Evolutionary conservation across 129 eudicot genomes (phyloP), one percentile per base, ranked within the genome.

Genomic region (Chrysanthemum lavandulifolium): DNA sequence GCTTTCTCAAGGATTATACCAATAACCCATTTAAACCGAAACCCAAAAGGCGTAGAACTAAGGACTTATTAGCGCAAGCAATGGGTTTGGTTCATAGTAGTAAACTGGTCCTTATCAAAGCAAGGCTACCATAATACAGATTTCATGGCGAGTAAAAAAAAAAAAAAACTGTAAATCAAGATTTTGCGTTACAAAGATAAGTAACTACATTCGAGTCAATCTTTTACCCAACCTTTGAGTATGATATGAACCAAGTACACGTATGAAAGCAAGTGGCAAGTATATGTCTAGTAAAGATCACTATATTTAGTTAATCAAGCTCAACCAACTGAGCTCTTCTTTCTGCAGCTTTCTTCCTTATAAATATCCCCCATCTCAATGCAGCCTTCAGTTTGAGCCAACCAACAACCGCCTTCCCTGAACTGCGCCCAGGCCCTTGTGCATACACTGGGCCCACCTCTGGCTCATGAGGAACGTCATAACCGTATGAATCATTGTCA

Each of bases 371-470:
- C 88, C 85, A 84, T 74, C 88, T 81, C 27, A 84, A 72, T 14
- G 88, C 88, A 65, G 88, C 88, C 75, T 84, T 84, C n/a, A 84
- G 76, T 71, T 84, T 84, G 45, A 84, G 88, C 88, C 88, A 84
- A 57, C 88, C 85, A 13, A 84, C 85, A 54, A 84, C 85, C 18
- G 85, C 88, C 73, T 77, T 84, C 31, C 88, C 88, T 5, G 88
- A 84, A 65, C 85, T 72, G 67, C 83, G 64, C 25, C 78, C 70
- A 13, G 31, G 85, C 19, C 78, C 81, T 31, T 71, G 82, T 40
- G 47, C 47, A 40, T 8, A 40, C 47, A 40, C 47, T 56, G 52
- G 80, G 74, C 63, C 77, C 54, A 73, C 65, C 55, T 70, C 78
- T 18, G 77, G 76, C 56, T 81, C 85, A 77, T 77, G 77, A 52